Percentiles rank a stretch among this genome's conserved stretches.
phyloP scores from a whole-genome alignment of 768 basidiomycete genomes.

The Lepiota brunneoincarnata region DNA sequence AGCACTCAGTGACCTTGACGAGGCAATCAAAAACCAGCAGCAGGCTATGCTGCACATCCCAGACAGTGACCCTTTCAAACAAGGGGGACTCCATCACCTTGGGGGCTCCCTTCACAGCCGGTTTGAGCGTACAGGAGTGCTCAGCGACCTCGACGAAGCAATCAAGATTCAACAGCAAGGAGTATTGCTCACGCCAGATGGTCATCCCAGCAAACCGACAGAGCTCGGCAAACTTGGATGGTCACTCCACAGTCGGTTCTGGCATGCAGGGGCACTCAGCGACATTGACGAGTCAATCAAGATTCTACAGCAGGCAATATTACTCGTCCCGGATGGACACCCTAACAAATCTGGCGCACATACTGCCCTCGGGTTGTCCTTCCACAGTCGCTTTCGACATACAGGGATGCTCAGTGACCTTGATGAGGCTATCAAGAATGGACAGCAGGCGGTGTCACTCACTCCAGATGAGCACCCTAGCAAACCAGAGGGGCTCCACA shows the following conservation, averaged over 20 bases:
- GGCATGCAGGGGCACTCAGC: background rate
- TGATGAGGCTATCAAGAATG: background rate
- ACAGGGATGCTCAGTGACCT: background rate
- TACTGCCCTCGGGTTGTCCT: background rate
- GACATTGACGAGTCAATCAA: slow-evolving; percentile 1
- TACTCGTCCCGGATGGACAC: no score
- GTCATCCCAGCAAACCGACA: no score
- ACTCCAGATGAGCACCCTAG: background rate
- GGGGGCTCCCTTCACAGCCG: background rate
- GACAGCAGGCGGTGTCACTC: background rate
- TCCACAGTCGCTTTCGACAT: background rate
- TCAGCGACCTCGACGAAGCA: background rate
- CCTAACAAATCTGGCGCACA: no score
- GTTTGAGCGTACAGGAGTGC: background rate
- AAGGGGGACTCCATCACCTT: no score
- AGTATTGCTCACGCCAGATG: no score
- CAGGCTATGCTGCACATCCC: no score
- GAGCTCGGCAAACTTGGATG: background rate
- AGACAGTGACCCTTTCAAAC: no score
- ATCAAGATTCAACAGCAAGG: background rate
- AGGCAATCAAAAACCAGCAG: no score
- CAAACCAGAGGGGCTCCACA: background rate
- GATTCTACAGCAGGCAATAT: background rate
- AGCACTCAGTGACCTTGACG: no score
- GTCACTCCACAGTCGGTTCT: background rate